phyloP scores from a whole-genome alignment of 169 alveolate species.

The Eimeria praecox region DNA sequence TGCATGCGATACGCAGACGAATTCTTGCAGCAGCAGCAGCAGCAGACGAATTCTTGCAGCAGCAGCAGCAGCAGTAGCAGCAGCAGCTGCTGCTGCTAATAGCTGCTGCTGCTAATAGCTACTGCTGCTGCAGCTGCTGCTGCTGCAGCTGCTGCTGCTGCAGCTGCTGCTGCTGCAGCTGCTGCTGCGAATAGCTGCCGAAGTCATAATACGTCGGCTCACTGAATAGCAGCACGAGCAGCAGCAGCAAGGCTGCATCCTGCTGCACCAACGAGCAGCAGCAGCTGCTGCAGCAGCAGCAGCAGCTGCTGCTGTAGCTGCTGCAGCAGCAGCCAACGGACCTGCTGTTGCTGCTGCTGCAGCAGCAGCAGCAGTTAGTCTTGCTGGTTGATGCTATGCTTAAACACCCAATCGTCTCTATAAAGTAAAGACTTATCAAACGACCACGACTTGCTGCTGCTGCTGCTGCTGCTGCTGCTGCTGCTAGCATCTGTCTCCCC shows the following conservation, averaged over 20 bases:
- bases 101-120: background rate
- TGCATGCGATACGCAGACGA: background rate
- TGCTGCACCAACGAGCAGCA: too few relatives aligned
- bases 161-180: slow-evolving; percentile 21
- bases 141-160: slow-evolving; percentile 1
- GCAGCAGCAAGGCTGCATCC: background rate
- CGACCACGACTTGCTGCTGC: slow-evolving; percentile 48
- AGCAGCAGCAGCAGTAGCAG: background rate
- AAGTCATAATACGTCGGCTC: background rate
- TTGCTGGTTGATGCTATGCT: background rate
- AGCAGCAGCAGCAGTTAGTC: background rate
- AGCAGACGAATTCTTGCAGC: too few relatives aligned
- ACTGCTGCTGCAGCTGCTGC: too few relatives aligned
- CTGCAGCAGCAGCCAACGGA: background rate
- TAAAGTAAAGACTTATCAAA: slow-evolving; percentile 12
- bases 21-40: background rate
- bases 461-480: slow-evolving; percentile 36
- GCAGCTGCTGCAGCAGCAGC: slow-evolving; percentile 44
- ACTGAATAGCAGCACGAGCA: background rate
- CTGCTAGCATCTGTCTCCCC: background rate
- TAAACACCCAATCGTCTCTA: slow-evolving; percentile 21
- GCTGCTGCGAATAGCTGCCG: background rate
- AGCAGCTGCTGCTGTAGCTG: background rate
- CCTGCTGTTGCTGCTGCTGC: slow-evolving; percentile 9
- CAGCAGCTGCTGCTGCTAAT: too few relatives aligned